Conservation (phyloP, 768 basidiomycete species). For the Suillus decipiens region DNA sequence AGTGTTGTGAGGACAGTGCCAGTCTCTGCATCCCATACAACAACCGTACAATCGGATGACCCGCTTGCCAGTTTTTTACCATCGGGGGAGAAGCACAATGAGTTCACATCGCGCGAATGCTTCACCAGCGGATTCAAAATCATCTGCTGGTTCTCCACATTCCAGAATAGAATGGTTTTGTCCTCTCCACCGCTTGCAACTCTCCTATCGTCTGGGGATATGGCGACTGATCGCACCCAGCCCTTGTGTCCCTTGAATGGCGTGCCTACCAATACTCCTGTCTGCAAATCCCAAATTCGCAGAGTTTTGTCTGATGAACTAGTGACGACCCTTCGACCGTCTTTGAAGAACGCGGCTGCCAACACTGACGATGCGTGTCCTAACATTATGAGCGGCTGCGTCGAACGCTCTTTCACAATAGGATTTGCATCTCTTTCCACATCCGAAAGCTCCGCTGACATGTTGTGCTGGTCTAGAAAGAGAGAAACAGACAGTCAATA, state of each 20-base stretch:
- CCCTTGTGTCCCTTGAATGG: conserved; percentile 10
- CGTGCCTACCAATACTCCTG: background rate
- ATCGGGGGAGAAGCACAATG: conserved; percentile 43
- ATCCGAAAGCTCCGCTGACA: background rate
- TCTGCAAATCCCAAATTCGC: conserved; percentile 8
- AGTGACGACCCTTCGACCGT: background rate
- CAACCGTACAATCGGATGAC: conserved; percentile 30
- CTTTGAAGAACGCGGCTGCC: background rate
- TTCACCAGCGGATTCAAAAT: background rate
- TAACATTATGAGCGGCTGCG: background rate
- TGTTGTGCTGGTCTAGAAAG: background rate
- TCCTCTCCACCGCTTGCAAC: conserved; percentile 18
- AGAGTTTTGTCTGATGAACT: background rate
- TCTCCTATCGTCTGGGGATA: conserved; percentile 10
- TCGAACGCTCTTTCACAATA: background rate
- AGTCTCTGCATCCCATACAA: conserved; percentile 12
- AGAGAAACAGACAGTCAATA: background rate
- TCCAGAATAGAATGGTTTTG: conserved; percentile 16
- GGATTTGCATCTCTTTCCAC: background rate
- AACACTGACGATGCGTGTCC: background rate
- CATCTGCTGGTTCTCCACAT: conserved; percentile 9
- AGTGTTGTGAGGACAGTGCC: background rate
- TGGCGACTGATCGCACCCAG: conserved; percentile 11
- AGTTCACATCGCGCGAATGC: conserved; percentile 24
- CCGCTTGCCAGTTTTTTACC: conserved; percentile 43